Base-by-base conservation (phyloP, 176 grass and related monocot genomes). In the Rhynchospora breviuscula region DNA sequence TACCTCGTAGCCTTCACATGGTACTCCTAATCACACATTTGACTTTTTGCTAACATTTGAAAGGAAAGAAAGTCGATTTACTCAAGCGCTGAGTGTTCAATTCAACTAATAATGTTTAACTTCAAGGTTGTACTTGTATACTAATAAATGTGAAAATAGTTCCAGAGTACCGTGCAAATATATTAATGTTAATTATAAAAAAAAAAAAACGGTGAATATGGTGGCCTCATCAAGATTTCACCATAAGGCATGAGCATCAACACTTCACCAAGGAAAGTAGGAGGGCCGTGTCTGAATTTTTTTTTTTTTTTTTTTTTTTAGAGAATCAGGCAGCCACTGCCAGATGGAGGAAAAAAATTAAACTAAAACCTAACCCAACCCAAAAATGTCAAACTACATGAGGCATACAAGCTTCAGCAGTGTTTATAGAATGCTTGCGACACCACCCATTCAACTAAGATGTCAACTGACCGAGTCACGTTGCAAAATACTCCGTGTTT, bases 191-290 rank as follows among this genome's bases (percentile, higher is more conserved):
- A n/a, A n/a, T n/a, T n/a, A n/a, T n/a, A n/a, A 23, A 13, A 60
- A 35, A 13, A 81, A 63, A 45, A 4, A 40, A 81, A 78, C 1
- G 65, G 65, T 3, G 21, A 81, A 66, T 35, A 65, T 3, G 45
- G 19, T 81, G 79, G 26, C 11, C 35, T 62, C 79, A 81, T 25
- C 59, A 49, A 48, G 79, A 63, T 81, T 40, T 64, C 56, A 64
- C 13, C 40, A 25, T 81, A 3, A 35, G 33, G 33, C 33, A 35
- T 35, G 59, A 81, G 0, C 40, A 65, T 22, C 59, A 64, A 63
- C 79, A 65, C 40, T 63, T 62, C 35, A 81, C 29, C 18, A 52
- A 45, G 29, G 19, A 44, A 73, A 73, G 18, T 26, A 80, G 29
- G 29, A 58, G 61, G n/a, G 35, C 33, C 60, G 61, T 58, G n/a